Evolutionary conservation across 2,329 filamentous ascomycete genomes (phyloP).

Genomic region (Alternaria alternata): DNA sequence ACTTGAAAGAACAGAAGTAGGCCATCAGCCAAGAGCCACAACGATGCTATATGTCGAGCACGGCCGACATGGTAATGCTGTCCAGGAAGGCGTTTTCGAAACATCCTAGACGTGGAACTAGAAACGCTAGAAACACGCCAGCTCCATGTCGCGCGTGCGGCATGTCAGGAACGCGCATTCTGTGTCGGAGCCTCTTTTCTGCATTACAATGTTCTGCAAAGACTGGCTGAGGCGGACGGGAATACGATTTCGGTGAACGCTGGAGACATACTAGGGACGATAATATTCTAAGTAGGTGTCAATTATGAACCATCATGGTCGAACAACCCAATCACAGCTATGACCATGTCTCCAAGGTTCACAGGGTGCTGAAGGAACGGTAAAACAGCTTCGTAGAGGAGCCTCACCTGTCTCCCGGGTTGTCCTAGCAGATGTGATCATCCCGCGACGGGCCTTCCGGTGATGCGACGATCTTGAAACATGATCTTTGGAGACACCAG

Average conservation of each 20-base stretch:
- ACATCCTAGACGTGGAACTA: conserved; percentile 35
- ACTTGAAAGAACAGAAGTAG: conserved; percentile 1
- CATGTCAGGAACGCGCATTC: not conserved
- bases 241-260: not conserved
- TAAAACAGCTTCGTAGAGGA: not conserved
- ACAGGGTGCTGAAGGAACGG: not conserved
- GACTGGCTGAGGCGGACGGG: not conserved
- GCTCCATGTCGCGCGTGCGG: conserved; percentile 2
- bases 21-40: conserved; percentile 3
- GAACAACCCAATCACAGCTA: not conserved
- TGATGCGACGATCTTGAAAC: conserved; percentile 23
- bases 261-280: no score
- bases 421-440: conserved; percentile 9
- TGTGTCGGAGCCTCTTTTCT: not conserved
- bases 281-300: not conserved
- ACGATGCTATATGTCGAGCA: conserved; percentile 22
- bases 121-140: conserved; percentile 18
- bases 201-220: not conserved
- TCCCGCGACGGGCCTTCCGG: conserved; percentile 10
- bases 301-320: not conserved
- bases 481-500: not conserved
- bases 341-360: not conserved
- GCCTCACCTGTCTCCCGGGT: conserved; percentile 4
- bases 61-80: conserved; percentile 1
- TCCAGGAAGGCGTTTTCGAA: conserved; percentile 25